Conservation (phyloP, 352 stramenopile genomes). For the Globisporangium cederbergense region DNA sequence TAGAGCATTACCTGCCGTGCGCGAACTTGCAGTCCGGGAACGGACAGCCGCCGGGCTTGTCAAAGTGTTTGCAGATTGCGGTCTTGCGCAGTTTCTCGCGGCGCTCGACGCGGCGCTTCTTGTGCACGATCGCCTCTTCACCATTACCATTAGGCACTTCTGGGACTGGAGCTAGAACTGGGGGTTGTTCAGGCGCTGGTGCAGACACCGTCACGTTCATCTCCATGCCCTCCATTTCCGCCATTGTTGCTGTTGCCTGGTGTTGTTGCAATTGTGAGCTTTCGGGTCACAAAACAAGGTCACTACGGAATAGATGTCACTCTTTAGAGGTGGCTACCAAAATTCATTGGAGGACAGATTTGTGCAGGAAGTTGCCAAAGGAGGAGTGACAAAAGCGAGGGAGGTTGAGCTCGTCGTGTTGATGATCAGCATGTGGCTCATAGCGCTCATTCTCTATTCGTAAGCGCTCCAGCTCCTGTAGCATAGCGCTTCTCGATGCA, state of each 20-base stretch:
- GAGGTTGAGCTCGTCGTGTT: conserved; percentile 1
- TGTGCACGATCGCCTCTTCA: conserved; percentile 20
- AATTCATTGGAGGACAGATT: conserved; percentile 15
- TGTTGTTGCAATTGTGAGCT: background rate
- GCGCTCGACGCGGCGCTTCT: conserved; percentile 66
- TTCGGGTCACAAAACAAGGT: background rate
- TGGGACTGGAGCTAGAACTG: background rate
- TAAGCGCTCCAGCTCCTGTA: background rate
- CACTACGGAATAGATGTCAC: conserved; percentile 5
- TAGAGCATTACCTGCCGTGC: conserved; percentile 45
- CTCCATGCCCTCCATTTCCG: conserved; percentile 8
- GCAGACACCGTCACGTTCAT: conserved; percentile 1
- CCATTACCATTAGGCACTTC: background rate
- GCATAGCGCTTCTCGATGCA: background rate
- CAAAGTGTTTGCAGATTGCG: conserved; percentile 82
- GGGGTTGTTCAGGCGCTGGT: background rate
- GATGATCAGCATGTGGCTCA: background rate
- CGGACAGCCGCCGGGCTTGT: conserved; percentile 77
- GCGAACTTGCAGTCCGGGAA: conserved; percentile 84
- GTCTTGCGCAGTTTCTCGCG: conserved; percentile 72
- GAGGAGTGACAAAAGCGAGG: conserved; percentile 1
- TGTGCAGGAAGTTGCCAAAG: background rate
- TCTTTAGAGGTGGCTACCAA: background rate
- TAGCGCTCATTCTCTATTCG: conserved; percentile 6
- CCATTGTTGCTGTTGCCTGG: background rate